phyloP scores from a whole-genome alignment of 352 stramenopile genomes.

The Phytopythium boreale region DNA sequence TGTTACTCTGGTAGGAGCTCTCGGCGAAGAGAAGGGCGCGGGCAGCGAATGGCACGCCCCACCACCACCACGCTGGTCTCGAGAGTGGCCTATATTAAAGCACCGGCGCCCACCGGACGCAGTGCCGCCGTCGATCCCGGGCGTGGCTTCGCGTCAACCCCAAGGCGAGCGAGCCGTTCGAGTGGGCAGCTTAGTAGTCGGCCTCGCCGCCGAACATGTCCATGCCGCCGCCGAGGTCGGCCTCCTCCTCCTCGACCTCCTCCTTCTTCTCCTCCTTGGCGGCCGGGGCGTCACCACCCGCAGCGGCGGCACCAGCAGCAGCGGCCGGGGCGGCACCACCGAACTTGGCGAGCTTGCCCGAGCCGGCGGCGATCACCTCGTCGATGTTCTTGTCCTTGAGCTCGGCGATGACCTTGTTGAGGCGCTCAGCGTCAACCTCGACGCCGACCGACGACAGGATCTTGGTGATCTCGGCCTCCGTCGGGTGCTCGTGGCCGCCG shows the following conservation, averaged over 20 bases:
- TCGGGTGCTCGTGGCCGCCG: conserved; percentile 89
- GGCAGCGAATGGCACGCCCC: background rate
- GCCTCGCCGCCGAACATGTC: conserved; percentile 88
- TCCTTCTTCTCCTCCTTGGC: conserved; percentile 68
- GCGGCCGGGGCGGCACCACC: conserved; percentile 55
- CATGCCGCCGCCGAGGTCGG: conserved; percentile 83
- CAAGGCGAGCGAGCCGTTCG: background rate
- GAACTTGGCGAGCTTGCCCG: conserved; percentile 82
- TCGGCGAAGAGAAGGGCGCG: background rate
- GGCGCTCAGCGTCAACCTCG: conserved; percentile 76
- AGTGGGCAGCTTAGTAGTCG: conserved; percentile 74
- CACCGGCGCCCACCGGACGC: background rate
- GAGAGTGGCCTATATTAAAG: background rate
- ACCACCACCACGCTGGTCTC: background rate
- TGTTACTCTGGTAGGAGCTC: conserved; percentile 41
- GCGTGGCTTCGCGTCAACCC: background rate
- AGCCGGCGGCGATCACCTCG: conserved; percentile 79
- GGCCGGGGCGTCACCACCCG: conserved; percentile 37
- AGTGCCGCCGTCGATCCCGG: background rate
- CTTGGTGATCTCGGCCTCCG: conserved; percentile 87
- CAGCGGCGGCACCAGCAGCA: conserved; percentile 46
- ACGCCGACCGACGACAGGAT: conserved; percentile 91
- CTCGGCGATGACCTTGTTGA: conserved; percentile 74
- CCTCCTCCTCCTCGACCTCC: conserved; percentile 84
- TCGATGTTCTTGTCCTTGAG: conserved; percentile 83